phyloP scores from a whole-genome alignment of 2,329 filamentous ascomycete species.

The Penicillium occitanis region DNA sequence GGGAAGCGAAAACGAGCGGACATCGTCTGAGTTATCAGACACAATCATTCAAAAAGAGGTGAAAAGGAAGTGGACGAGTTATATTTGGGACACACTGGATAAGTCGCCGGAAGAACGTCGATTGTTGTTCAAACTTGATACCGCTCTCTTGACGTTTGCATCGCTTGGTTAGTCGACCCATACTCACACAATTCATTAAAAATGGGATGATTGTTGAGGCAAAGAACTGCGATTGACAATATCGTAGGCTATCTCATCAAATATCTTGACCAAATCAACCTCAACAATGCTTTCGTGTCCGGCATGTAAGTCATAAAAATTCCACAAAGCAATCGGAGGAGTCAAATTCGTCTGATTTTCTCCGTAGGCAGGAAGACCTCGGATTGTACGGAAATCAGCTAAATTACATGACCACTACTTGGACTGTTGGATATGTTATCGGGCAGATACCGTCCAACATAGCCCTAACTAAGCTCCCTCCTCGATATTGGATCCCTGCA shows the following conservation, averaged over 20 bases:
- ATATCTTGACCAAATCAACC: constrained; percentile 48
- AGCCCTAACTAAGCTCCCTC: constrained; percentile 50
- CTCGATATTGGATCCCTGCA: constrained; percentile 50
- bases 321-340: too few species aligned
- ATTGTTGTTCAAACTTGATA: constrained; percentile 53
- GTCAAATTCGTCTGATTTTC: not conserved
- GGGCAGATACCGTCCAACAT: constrained; percentile 54
- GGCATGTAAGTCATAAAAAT: constrained; percentile 39
- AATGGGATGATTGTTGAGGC: not conserved
- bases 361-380: constrained; percentile 53
- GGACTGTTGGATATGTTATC: constrained; percentile 62
- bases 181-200: too few species aligned
- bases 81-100: constrained; percentile 56
- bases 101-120: constrained; percentile 52
- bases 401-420: constrained; percentile 57
- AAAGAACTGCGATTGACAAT: not conserved
- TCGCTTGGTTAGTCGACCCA: constrained; percentile 35
- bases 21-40: constrained; percentile 17
- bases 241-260: constrained; percentile 52
- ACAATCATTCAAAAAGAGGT: constrained; percentile 28
- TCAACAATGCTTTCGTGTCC: constrained; percentile 50
- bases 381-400: constrained; percentile 55
- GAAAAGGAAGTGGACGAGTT: constrained; percentile 49
- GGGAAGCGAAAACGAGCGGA: constrained; percentile 10
- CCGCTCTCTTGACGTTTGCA: constrained; percentile 51